Percentiles rank a stretch among this genome's conserved stretches.
phyloP scores from a whole-genome alignment of 2,329 filamentous ascomycete genomes.

The Aspergillus pseudotamarii region DNA sequence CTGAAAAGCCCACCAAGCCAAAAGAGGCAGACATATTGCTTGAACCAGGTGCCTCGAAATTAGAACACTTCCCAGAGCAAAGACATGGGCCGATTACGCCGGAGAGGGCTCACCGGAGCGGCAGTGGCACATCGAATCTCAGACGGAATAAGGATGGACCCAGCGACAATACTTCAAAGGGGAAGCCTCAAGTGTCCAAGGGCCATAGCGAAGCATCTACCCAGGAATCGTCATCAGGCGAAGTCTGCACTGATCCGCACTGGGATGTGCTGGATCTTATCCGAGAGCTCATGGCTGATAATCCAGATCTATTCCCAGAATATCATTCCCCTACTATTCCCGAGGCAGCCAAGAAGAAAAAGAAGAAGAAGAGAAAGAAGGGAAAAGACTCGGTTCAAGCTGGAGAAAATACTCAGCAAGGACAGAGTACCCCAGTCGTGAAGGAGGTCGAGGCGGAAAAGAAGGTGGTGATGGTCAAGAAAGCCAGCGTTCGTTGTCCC shows the following conservation, averaged over 20 bases:
- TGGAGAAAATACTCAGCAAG: not conserved
- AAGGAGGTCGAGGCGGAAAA: not conserved
- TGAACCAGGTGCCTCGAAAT: not conserved
- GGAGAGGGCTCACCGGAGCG: not conserved
- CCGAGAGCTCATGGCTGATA: not conserved
- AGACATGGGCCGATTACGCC: not conserved
- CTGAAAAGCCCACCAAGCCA: not conserved
- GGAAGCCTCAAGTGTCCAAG: not conserved
- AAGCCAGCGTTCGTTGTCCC: not conserved
- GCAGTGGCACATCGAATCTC: not conserved
- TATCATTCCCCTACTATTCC: not conserved
- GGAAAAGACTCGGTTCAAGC: not conserved
- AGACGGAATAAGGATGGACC: not conserved
- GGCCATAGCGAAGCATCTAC: not conserved
- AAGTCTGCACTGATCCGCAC: not conserved
- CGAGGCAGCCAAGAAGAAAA: not conserved
- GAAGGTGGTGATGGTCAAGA: not conserved
- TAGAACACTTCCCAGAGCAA: not conserved
- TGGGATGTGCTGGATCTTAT: constrained; percentile 7
- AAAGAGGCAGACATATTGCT: not conserved
- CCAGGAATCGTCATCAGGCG: not conserved
- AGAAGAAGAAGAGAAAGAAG: not conserved
- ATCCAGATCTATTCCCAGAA: not conserved
- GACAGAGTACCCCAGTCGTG: not conserved
- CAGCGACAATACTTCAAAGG: not conserved